Evolutionary conservation across 1,139 yeast species (phyloP).

Genomic region (Lodderomyces metapsilosis): DNA sequence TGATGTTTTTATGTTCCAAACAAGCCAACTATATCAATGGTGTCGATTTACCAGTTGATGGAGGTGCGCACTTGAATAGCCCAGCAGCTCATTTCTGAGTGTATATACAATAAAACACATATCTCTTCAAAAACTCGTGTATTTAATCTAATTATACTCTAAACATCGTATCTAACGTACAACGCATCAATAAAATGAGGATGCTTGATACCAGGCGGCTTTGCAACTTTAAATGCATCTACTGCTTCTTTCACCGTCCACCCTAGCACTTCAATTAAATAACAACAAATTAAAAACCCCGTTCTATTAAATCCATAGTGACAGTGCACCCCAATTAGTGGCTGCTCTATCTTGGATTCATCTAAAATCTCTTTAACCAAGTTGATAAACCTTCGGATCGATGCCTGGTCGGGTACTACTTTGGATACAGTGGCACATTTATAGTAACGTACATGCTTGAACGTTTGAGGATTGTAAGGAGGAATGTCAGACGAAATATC

Average conservation of each 20-base stretch:
- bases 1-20: conserved; percentile 57
- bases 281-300: conserved; percentile 71
- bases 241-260: conserved; percentile 66
- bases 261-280: conserved; percentile 58
- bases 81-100: conserved; percentile 19
- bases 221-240: conserved; percentile 55
- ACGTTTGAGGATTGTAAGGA: conserved; percentile 65
- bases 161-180: conserved; percentile 57
- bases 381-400: conserved; percentile 56
- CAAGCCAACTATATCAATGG: conserved; percentile 69
- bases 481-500: conserved; percentile 79
- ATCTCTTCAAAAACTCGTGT: background rate
- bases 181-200: conserved; percentile 76
- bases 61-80: conserved; percentile 49
- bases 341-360: conserved; percentile 21
- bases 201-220: conserved; percentile 75
- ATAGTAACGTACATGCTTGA: conserved; percentile 53
- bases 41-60: conserved; percentile 71
- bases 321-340: conserved; percentile 67
- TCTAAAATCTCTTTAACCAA: conserved; percentile 51
- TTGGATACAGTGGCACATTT: conserved; percentile 80
- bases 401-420: conserved; percentile 65
- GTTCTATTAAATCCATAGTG: conserved; percentile 83
- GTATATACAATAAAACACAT: background rate
- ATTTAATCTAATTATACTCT: conserved; percentile 1